phyloP scores from a whole-genome alignment of 805 yeast genomes.

The Myxozyma mucilagina region DNA sequence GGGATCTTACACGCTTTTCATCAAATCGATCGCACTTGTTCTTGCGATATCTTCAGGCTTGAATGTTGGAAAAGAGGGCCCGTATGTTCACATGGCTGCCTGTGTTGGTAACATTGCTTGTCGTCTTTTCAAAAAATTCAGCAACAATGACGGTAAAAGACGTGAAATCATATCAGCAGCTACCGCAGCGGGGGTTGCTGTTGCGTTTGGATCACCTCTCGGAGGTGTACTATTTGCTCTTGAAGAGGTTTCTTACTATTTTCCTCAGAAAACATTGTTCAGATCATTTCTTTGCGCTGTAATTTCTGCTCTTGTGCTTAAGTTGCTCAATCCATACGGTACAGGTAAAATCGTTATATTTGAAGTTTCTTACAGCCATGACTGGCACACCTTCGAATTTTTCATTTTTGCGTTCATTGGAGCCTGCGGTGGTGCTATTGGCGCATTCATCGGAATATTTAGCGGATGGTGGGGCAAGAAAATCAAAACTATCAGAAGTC shows the following conservation, averaged over 20 bases:
- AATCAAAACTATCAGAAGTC: conserved; percentile 42
- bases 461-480: conserved; percentile 47
- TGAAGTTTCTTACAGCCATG: conserved; percentile 52
- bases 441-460: conserved; percentile 52
- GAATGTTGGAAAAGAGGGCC: conserved; percentile 62
- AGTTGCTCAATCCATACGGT: conserved; percentile 58
- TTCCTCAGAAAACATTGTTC: conserved; percentile 56
- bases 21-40: conserved; percentile 51
- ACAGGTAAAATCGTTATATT: conserved; percentile 60
- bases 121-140: conserved; percentile 49
- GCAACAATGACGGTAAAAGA: conserved; percentile 51
- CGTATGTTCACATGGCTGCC: conserved; percentile 60
- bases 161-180: conserved; percentile 58
- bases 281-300: conserved; percentile 59
- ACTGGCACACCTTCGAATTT: conserved; percentile 55
- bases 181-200: conserved; percentile 60
- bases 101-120: conserved; percentile 58
- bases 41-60: conserved; percentile 60
- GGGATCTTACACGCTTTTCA: conserved; percentile 53
- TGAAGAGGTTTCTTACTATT: conserved; percentile 58
- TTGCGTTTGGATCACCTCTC: conserved; percentile 61
- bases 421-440: conserved; percentile 55
- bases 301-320: conserved; percentile 52
- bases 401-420: conserved; percentile 51
- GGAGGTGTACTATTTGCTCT: conserved; percentile 60